Evolutionary conservation across 1,139 yeast genomes (phyloP).

Genomic region (Saccharomyces hybrid): DNA sequence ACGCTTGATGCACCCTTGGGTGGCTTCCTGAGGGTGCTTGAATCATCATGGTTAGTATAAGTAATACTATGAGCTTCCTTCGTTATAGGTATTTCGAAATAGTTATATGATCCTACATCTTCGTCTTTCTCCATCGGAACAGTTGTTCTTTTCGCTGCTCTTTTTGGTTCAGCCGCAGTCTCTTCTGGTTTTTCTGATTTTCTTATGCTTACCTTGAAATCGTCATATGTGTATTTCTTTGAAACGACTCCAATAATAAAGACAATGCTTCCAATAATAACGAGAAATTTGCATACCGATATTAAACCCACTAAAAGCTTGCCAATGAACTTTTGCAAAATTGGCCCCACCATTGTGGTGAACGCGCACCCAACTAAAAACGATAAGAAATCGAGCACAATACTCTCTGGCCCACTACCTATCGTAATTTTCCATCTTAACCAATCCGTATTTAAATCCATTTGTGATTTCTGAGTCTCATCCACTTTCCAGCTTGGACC

Average conservation of each 20-base stretch:
- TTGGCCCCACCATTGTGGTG: conserved; percentile 14
- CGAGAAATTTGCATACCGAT: conserved; percentile 14
- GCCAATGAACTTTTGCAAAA: conserved; percentile 16
- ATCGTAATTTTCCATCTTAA: conserved; percentile 9
- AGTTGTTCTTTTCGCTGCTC: conserved; percentile 1
- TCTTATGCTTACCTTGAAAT: neutral
- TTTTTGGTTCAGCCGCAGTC: conserved; percentile 1
- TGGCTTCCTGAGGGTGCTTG: neutral
- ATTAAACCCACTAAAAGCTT: conserved; percentile 15
- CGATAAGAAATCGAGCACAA: conserved; percentile 18
- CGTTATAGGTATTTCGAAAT: conserved; percentile 24
- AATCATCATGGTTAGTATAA: neutral
- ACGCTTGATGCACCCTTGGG: neutral
- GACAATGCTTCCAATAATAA: conserved; percentile 16
- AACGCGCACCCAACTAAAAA: conserved; percentile 17
- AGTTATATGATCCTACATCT: conserved; percentile 17
- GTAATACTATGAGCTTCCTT: conserved; percentile 2
- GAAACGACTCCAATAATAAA: conserved; percentile 1
- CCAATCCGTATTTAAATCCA: conserved; percentile 7
- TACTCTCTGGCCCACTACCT: conserved; percentile 11
- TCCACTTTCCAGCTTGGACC: neutral
- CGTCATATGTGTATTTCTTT: neutral
- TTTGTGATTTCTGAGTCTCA: neutral
- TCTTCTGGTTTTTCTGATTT: neutral
- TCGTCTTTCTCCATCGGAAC: conserved; percentile 2